Percentiles rank a stretch among this genome's conserved stretches.
phyloP scores from a whole-genome alignment of 371 early-diverging fungal genomes.

The Mortierella sp. region DNA sequence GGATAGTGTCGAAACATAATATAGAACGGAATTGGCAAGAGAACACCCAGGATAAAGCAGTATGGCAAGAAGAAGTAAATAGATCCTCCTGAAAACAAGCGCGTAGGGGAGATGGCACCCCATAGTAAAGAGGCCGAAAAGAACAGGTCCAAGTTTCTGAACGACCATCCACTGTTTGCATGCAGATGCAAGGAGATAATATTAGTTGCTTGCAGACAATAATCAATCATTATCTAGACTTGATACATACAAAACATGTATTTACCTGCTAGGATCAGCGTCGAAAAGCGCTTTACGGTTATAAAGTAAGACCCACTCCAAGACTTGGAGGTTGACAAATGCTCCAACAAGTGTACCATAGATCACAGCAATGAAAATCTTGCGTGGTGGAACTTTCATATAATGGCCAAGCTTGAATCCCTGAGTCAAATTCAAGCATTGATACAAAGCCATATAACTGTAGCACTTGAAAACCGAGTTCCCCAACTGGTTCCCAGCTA shows the following conservation, averaged over 20 bases:
- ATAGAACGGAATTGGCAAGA: conserved; percentile 68
- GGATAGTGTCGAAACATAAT: conserved; percentile 58
- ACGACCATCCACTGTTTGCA: conserved; percentile 51
- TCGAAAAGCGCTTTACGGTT: conserved; percentile 40
- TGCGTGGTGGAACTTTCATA: conserved; percentile 48
- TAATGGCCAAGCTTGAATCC: conserved; percentile 50
- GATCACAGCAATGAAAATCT: conserved; percentile 46
- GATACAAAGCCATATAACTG: conserved; percentile 67
- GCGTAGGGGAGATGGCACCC: conserved; percentile 81
- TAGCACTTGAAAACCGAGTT: conserved; percentile 64
- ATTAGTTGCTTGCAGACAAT: background rate
- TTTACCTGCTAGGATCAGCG: conserved; percentile 28
- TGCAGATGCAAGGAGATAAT: background rate
- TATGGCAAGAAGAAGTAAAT: conserved; percentile 69
- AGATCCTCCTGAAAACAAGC: conserved; percentile 72
- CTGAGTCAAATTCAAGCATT: conserved; percentile 60
- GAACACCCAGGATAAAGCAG: conserved; percentile 67
- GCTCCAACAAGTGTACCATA: conserved; percentile 47
- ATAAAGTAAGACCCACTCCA: conserved; percentile 38
- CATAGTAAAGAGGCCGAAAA: conserved; percentile 64
- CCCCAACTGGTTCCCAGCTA: conserved; percentile 63
- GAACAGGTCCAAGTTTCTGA: conserved; percentile 52
- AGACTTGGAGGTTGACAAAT: conserved; percentile 40
- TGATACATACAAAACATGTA: background rate
- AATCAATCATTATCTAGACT: background rate